Base-by-base conservation (phyloP, 208 protist species). In the Porcisia deanei region DNA sequence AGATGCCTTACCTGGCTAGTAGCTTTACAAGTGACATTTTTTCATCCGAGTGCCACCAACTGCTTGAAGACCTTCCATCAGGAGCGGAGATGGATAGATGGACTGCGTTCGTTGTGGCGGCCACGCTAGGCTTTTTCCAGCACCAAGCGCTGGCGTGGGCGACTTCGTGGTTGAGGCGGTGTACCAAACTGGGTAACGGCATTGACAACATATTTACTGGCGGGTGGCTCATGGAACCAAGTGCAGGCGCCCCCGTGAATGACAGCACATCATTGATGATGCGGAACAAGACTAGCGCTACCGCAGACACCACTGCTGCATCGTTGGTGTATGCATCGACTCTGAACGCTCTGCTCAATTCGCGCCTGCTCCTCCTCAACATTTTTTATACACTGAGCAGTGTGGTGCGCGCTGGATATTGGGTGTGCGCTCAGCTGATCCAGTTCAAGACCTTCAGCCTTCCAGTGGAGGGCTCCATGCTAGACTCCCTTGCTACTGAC, bases 401-500 rank as follows among this genome's bases (percentile, higher is more conserved):
- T 41, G 16, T 34, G 25, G 8, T 49, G 6, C 41, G n/a, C 71
- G 25, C 45, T 53, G 71, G 45, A 14, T n/a, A 49, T 3, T 20
- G 37, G 16, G 63, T 9, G 39, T 18, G 39, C 22, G 63, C 63
- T 18, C 8, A 12, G 12, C 41, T 52, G 16, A 1, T 52, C 14
- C 22, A 7, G 37, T 30, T 34, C 6, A 37, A 67, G 34, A 14
- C 34, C 9, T 49, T 22, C 41, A 47, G 39, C 25, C 52, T 53
- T 37, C 72, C 61, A 41, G 41, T 47, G 25, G 30, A 45, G 10
- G 72, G 68, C 37, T 76, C 72, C 20, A 54, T 76, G 14, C 18
- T 76, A 49, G 54, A 63, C 47, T 45, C 61, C 34, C 72, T 76
- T 43, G 59, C 52, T 20, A 70, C 52, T 3, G 59, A 76, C 52